Base-by-base conservation (phyloP, 352 stramenopile genomes). In the Bremia lactucae region DNA sequence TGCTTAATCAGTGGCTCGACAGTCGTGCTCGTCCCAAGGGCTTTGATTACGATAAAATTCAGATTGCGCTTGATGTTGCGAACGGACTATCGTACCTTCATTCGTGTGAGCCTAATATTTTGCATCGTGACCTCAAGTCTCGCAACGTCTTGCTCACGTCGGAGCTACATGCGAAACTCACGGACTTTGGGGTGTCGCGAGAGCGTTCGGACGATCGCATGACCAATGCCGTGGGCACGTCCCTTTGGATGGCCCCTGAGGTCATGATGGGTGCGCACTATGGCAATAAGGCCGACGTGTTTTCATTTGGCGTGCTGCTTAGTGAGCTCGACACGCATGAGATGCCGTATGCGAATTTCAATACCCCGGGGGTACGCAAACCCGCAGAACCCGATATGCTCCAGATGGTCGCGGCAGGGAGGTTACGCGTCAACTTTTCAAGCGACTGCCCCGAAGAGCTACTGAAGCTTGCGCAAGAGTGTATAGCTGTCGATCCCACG, bases 51-150 rank as follows among this genome's bases (percentile, higher is more conserved):
- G 62, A 72, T 28, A 82, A 83, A 53, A 50, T 81, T 6, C 57
- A 57, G 31, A 77, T 81, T 25, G 65, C 68, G 3, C 41, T 75
- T 6, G 52, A 77, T 21, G 53, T 81, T 4, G 61, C 45, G 1
- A 24, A 71, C 15, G 68, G 55, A 4, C 43, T 81, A 2, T 55
- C 60, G 42, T 81, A 81, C 36, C 37, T 81, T 4, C 68, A 81
- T 45, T 75, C 68, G 10, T 52, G 75, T 25, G 31, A 68, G 33
- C 62, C 65, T 2, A 48, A 49, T 9, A 59, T 70, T 20, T 34
- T 75, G 7, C 78, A 90, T 48, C 66, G 78, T 14, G 75, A 88
- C 47, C 62, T 90, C 43, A 90, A 90, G 57, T 87, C 72, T 21
- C 74, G 75, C 29, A 90, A 90, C 48, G 69, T 90, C 20, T 51